These are phyloP conservation scores for Saccharomycopsis microspora DNA, from an alignment of 805 yeast genomes.

Conservation along the genomic window DNA sequence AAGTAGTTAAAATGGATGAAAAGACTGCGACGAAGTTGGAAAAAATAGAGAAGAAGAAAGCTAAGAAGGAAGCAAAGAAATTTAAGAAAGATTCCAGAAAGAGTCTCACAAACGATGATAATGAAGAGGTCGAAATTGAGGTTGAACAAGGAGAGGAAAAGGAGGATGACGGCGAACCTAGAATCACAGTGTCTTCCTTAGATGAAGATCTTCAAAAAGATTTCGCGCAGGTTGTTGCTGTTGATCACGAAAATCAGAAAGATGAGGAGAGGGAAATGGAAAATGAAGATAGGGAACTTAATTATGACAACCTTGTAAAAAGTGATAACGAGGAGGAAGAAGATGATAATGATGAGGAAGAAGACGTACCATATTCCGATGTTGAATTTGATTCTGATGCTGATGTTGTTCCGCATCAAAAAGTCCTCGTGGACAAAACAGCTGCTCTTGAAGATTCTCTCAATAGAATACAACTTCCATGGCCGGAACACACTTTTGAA, in stretches of 20 bases:
- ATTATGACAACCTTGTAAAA: background rate
- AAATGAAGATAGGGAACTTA: constrained; percentile 24
- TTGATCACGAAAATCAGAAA: constrained; percentile 21
- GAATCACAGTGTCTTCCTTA: constrained; percentile 16
- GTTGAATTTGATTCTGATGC: constrained; percentile 92
- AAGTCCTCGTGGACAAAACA: constrained; percentile 75
- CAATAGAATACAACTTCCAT: constrained; percentile 50
- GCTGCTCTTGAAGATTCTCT: constrained; percentile 70
- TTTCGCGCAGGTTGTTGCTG: constrained; percentile 19
- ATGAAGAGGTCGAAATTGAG: constrained; percentile 17
- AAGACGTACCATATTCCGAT: constrained; percentile 80
- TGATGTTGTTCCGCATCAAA: constrained; percentile 86
- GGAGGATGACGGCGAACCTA: constrained; percentile 17
- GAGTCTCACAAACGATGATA: constrained; percentile 19
- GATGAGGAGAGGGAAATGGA: constrained; percentile 28
- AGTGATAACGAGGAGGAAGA: constrained; percentile 23
- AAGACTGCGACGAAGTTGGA: constrained; percentile 13
- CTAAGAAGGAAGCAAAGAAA: constrained; percentile 18
- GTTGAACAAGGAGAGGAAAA: constrained; percentile 16
- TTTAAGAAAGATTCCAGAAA: constrained; percentile 12
- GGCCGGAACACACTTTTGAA: constrained; percentile 56
- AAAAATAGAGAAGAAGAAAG: constrained; percentile 17
- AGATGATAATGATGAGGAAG: constrained; percentile 49
- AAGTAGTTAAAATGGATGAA: constrained; percentile 2
- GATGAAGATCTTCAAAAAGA: constrained; percentile 24